Evolutionary conservation across 2,329 filamentous ascomycete genomes (phyloP).

Genomic region (Achaetomium macrosporum): DNA sequence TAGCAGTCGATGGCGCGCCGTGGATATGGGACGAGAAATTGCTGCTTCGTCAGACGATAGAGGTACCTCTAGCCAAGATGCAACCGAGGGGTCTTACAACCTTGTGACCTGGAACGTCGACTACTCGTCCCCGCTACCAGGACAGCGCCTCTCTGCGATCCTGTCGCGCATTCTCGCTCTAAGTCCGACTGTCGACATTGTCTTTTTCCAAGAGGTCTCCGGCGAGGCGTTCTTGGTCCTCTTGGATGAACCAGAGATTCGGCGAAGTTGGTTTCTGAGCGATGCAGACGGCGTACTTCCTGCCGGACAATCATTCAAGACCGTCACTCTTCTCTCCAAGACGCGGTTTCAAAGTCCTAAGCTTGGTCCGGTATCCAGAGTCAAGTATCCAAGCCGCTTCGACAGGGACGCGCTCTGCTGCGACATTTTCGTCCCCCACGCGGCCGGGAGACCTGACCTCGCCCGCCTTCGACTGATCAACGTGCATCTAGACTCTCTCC

Average conservation of each 20-base stretch:
- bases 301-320: background rate
- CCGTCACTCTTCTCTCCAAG: conserved; percentile 6
- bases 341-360: background rate
- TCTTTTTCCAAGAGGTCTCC: conserved; percentile 2
- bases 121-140: background rate
- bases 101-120: conserved; percentile 9
- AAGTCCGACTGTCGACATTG: background rate
- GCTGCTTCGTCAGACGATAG: background rate
- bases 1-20: background rate
- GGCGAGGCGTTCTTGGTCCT: background rate
- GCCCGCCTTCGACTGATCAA: background rate
- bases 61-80: background rate
- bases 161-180: background rate
- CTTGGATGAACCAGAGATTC: background rate
- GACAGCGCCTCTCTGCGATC: background rate
- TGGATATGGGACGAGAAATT: background rate
- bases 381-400: conserved; percentile 1
- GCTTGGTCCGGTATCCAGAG: background rate
- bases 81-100: background rate
- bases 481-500: conserved; percentile 7
- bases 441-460: background rate
- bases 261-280: conserved; percentile 1
- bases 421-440: background rate
- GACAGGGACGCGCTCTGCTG: conserved; percentile 2
- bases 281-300: background rate